Conservation (phyloP, 1,284 basidiomycete genomes). For the Pyrrhoderma noxium region DNA sequence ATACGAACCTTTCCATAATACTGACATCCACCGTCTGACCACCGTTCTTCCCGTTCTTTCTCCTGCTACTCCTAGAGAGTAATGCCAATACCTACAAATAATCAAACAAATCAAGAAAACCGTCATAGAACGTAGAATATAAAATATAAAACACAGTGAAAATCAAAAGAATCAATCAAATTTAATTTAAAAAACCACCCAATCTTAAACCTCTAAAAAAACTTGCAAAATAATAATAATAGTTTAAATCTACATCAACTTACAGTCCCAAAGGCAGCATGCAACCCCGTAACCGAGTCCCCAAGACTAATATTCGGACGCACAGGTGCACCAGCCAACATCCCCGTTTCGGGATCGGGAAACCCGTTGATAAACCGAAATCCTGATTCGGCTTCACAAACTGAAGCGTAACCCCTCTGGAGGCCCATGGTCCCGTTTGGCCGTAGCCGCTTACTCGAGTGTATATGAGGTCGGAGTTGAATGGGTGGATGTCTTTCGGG, state of each 20-base stretch:
- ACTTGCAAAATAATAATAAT: background rate
- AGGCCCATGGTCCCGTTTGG: constrained; percentile 65
- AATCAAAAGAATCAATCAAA: no score
- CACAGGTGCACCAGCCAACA: constrained; percentile 52
- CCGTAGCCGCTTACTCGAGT: constrained; percentile 69
- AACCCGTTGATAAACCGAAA: constrained; percentile 67
- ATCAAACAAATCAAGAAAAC: no score
- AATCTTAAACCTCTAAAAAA: no score
- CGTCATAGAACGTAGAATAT: no score
- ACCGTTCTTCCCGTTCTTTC: constrained; percentile 29
- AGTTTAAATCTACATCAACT: constrained; percentile 20
- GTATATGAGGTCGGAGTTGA: constrained; percentile 60
- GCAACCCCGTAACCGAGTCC: constrained; percentile 61
- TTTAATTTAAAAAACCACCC: no score
- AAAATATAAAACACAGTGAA: no score
- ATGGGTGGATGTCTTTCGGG: constrained; percentile 44
- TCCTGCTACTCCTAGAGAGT: constrained; percentile 41
- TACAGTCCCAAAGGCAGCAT: constrained; percentile 67
- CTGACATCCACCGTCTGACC: constrained; percentile 67
- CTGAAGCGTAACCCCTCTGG: constrained; percentile 64
- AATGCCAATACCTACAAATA: constrained; percentile 69
- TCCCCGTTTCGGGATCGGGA: constrained; percentile 42
- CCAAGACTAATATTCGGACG: constrained; percentile 65
- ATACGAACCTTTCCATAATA: constrained; percentile 60
- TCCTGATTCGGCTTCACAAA: constrained; percentile 67